Base-by-base conservation (phyloP, 257 asterid species). In the Solanum sitiens region DNA sequence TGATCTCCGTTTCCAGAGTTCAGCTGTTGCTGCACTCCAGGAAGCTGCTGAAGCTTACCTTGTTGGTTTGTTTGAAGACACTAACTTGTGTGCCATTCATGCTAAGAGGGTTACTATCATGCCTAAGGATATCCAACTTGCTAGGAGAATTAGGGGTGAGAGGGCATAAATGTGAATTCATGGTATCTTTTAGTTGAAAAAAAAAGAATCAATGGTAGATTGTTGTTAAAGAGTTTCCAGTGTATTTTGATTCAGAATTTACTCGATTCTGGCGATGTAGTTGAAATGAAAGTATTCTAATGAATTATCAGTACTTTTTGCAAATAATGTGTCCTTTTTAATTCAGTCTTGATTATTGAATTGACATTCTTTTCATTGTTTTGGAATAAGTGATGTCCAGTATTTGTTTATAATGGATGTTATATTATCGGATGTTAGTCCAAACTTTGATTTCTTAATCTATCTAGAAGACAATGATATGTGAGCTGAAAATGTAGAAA, bases 71-170 rank as follows among this genome's bases (percentile, higher is more conserved):
- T 89, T 91, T 74, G 91, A 90, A 76, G 92, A 90, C 4, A 90
- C 92, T 8, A 90, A 90, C 21, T 87, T 90, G 73, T 90, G 90
- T 13, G 92, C 92, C 9, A 90, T 90, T 84, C 92, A 88, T 11
- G 92, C 90, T 45, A 90, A 88, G 91, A 87, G 92, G 70, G 91
- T 90, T 3, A 88, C 92, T 40, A 90, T 88, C 23, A 90, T 90
- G 90, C 92, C 92, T 2, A 90, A 90, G 88, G 92, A 90, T 42
- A 90, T 90, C 11, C 91, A 90, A 53, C 89, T 90, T 25, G 92
- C 92, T 37, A 88, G 92, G 85, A 86, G 92, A 32, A 90, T 88
- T 63, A 77, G 91, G 87, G 91, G 90, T 3, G 90, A 90, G 39
- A 87, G 92, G 87, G 92, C 90, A 15, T 90, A 72, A 87, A 35